A percentile compares a stretch with the other conserved stretches of the same genome.
Evolutionary conservation across 2,329 filamentous ascomycete species (phyloP).

Genomic region (Sporothrix protearum): DNA sequence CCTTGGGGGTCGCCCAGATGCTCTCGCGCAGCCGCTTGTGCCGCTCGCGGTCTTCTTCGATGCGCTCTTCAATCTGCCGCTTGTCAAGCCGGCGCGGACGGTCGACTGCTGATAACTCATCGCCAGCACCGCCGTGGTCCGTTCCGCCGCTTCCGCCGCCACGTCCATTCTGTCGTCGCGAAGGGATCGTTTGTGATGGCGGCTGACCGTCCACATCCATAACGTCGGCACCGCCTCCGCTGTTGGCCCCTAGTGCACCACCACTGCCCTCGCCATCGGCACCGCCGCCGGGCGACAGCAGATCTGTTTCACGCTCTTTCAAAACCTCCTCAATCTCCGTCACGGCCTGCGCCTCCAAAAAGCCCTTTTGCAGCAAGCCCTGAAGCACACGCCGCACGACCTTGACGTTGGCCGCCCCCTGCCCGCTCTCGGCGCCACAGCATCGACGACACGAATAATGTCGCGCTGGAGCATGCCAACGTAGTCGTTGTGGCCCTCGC

Average conservation of each 20-base stretch:
- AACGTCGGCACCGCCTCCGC: neutral
- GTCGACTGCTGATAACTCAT: constrained; percentile 31
- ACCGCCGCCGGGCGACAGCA: constrained; percentile 45
- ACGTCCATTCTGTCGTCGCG: constrained; percentile 21
- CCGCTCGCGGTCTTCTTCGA: constrained; percentile 92
- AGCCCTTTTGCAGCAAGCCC: constrained; percentile 65
- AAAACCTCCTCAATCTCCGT: constrained; percentile 78
- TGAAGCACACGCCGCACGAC: constrained; percentile 77
- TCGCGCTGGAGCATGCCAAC: constrained; percentile 93
- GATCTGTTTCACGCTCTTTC: constrained; percentile 68
- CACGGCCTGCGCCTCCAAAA: constrained; percentile 72
- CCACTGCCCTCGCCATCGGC: neutral
- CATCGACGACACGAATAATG: constrained; percentile 85
- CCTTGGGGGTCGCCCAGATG: constrained; percentile 80
- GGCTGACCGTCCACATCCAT: constrained; percentile 40
- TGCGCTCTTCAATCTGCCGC: constrained; percentile 87
- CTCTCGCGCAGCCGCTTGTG: constrained; percentile 89
- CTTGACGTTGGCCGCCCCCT: constrained; percentile 88
- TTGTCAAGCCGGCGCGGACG: constrained; percentile 60
- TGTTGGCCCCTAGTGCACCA: neutral
- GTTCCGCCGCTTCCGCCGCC: constrained; percentile 7
- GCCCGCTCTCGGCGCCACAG: constrained; percentile 80
- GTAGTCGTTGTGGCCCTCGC: constrained; percentile 73
- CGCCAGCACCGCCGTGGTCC: constrained; percentile 31
- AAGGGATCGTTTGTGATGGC: constrained; percentile 42